These are phyloP conservation scores for Vigna mungo DNA, from an alignment of 306 rosid genomes.

Conservation along the genomic window DNA sequence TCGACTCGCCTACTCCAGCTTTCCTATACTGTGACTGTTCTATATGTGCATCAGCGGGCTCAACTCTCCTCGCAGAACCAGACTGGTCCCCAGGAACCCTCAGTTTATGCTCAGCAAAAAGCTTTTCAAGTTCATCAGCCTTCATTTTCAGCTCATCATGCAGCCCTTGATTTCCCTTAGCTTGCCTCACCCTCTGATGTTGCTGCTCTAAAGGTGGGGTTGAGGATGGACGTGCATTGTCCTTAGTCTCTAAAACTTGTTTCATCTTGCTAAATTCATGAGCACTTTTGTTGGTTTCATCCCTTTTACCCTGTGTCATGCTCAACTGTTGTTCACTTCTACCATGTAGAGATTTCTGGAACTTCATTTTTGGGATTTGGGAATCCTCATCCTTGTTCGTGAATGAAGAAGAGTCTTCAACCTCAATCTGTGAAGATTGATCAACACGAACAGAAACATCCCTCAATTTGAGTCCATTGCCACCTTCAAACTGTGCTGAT, in stretches of 20 bases:
- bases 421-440: constrained; percentile 46
- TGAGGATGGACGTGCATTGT: constrained; percentile 45
- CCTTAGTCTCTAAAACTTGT: constrained; percentile 57
- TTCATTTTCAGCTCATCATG: constrained; percentile 94
- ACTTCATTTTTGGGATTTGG: constrained; percentile 63
- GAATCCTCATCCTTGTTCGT: constrained; percentile 46
- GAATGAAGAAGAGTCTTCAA: constrained; percentile 46
- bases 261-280: constrained; percentile 59
- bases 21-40: constrained; percentile 62
- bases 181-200: constrained; percentile 78
- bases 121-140: constrained; percentile 97
- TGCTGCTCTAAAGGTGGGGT: constrained; percentile 56
- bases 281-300: constrained; percentile 49
- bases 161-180: constrained; percentile 88
- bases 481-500: constrained; percentile 79
- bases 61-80: constrained; percentile 70
- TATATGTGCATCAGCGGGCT: constrained; percentile 58
- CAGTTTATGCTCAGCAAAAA: constrained; percentile 95
- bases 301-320: constrained; percentile 60
- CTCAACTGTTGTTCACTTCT: constrained; percentile 13
- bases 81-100: constrained; percentile 91
- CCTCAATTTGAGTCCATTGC: constrained; percentile 57
- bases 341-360: constrained; percentile 37
- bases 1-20: constrained; percentile 57
- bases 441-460: constrained; percentile 57